Percentiles rank a stretch among this genome's conserved stretches.
These are phyloP conservation scores for Collybiopsis luxurians DNA, from an alignment of 768 basidiomycete genomes.

Conservation along the genomic window DNA sequence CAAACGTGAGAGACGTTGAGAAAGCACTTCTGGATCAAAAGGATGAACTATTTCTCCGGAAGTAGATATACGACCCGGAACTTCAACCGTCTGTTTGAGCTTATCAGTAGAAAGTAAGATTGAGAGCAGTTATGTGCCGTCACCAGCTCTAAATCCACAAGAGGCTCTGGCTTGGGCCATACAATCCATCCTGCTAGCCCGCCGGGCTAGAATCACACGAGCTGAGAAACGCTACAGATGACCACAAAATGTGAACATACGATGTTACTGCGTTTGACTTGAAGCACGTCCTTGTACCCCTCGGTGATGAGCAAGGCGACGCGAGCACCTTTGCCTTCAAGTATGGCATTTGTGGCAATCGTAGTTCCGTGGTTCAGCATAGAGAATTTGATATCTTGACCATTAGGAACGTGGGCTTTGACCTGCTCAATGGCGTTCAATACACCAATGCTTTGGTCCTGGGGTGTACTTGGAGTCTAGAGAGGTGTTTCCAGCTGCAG, in stretches of 20 bases:
- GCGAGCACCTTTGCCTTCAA: slow-evolving; percentile 25
- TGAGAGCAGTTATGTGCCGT: no score
- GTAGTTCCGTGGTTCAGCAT: slow-evolving; percentile 25
- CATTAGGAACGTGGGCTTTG: slow-evolving; percentile 16
- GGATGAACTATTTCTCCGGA: slow-evolving; percentile 23
- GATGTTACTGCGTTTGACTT: slow-evolving; percentile 16
- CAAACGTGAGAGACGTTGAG: slow-evolving; percentile 15
- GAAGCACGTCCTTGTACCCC: slow-evolving; percentile 20
- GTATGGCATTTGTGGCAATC: slow-evolving; percentile 27
- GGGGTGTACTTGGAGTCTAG: slow-evolving; percentile 21
- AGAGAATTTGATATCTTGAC: slow-evolving; percentile 7
- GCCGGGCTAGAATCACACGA: slow-evolving; percentile 6
- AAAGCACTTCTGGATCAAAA: slow-evolving; percentile 18
- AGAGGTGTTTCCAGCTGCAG: background rate
- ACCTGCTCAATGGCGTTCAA: slow-evolving; percentile 19
- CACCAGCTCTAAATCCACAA: slow-evolving; percentile 26
- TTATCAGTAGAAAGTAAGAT: no score
- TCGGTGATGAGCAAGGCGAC: slow-evolving; percentile 28
- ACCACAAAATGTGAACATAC: background rate
- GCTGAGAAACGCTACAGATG: no score
- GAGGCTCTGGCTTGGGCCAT: slow-evolving; percentile 25
- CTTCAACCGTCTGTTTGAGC: slow-evolving; percentile 21
- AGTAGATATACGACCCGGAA: slow-evolving; percentile 25
- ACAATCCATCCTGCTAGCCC: slow-evolving; percentile 26
- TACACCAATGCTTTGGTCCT: slow-evolving; percentile 27